These are phyloP conservation scores for Dothidotthia symphoricarpi DNA, from an alignment of 2,329 filamentous ascomycete genomes.

Conservation along the genomic window DNA sequence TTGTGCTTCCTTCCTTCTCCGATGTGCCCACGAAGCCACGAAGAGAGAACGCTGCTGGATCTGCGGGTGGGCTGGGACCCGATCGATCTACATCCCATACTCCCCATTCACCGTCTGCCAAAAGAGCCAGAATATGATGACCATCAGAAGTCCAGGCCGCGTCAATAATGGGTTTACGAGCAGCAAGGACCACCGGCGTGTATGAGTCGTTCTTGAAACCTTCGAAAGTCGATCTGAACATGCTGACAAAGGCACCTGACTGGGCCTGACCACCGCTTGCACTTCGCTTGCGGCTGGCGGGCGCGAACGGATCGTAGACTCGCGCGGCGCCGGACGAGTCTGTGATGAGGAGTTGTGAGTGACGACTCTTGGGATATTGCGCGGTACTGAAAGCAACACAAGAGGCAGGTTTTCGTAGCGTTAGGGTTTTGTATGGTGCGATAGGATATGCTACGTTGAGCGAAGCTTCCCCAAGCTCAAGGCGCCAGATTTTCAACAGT, in stretches of 20 bases:
- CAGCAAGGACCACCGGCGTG: slow-evolving; percentile 32
- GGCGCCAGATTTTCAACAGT: slow-evolving; percentile 43
- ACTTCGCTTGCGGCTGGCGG: slow-evolving; percentile 21
- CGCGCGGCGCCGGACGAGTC: slow-evolving; percentile 57
- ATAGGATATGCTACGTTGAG: slow-evolving; percentile 40
- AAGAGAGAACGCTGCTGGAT: slow-evolving; percentile 36
- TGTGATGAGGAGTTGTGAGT: slow-evolving; percentile 56
- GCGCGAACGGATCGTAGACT: slow-evolving; percentile 56
- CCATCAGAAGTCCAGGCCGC: slow-evolving; percentile 50
- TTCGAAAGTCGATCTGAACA: slow-evolving; percentile 38
- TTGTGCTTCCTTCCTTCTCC: slow-evolving; percentile 21
- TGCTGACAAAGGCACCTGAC: slow-evolving; percentile 30
- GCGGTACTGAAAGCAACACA: slow-evolving; percentile 56
- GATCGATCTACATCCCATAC: slow-evolving; percentile 49
- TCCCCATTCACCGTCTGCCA: slow-evolving; percentile 54
- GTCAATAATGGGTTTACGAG: slow-evolving; percentile 50
- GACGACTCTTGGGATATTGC: slow-evolving; percentile 52
- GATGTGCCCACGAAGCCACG: slow-evolving; percentile 37
- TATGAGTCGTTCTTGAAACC: slow-evolving; percentile 23
- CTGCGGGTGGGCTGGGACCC: slow-evolving; percentile 30
- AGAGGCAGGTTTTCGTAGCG: slow-evolving; percentile 51
- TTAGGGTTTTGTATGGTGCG: slow-evolving; percentile 48
- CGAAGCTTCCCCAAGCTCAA: slow-evolving; percentile 38
- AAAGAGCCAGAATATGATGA: slow-evolving; percentile 47
- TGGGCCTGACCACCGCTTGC: slow-evolving; percentile 16